Conservation (phyloP, 192 early-diverging fungal species). For the Dispira simplex region DNA sequence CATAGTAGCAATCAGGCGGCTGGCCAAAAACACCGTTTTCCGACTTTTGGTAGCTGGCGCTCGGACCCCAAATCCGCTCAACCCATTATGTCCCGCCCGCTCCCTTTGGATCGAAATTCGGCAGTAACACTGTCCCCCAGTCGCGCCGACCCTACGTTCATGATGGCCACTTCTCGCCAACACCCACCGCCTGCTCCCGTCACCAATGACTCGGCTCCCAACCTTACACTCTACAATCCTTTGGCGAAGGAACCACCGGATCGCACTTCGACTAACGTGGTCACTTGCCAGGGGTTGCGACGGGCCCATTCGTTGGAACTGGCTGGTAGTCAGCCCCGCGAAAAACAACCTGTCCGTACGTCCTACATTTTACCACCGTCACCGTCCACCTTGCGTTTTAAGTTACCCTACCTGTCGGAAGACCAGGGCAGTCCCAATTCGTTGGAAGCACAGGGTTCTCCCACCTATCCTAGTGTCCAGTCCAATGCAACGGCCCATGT, state of each 20-base stretch:
- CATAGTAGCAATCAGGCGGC: not conserved
- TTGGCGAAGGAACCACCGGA: not conserved
- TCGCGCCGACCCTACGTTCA: no score
- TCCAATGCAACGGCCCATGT: no score
- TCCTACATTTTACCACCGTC: not conserved
- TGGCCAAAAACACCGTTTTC: not conserved
- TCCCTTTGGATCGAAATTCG: no score
- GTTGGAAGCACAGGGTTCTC: no score
- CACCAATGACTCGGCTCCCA: not conserved
- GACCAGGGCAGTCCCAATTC: no score
- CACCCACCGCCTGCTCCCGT: not conserved
- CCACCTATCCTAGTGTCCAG: no score
- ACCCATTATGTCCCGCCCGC: no score
- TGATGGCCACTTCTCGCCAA: no score
- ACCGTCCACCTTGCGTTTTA: not conserved
- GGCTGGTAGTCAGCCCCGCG: not conserved
- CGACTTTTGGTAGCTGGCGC: no score
- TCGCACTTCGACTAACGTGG: not conserved
- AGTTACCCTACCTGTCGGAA: no score
- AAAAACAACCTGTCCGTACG: not conserved
- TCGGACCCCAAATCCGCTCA: no score
- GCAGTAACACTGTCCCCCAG: no score
- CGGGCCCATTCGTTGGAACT: conserved; percentile 2
- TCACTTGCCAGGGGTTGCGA: not conserved
- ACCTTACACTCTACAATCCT: not conserved